Base-by-base conservation (phyloP, 176 grass and related monocot genomes). In the Eleusine coracana region DNA sequence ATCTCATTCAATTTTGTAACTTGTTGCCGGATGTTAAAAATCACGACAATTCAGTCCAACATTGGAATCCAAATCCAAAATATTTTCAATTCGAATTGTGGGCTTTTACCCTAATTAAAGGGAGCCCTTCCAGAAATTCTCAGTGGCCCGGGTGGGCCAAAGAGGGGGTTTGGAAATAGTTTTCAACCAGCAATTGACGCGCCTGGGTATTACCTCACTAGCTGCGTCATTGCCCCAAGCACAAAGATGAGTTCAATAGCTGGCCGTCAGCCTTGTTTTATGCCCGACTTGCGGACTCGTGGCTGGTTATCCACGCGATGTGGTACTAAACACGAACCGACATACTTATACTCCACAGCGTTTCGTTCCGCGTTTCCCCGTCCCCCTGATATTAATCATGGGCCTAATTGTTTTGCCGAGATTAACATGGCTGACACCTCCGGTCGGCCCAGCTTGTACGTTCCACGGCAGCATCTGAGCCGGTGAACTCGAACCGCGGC, bases 121-220 rank as follows among this genome's bases (percentile, higher is more conserved):
- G 64, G 64, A 79, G 56, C 70, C 82, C 71, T 75, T 83, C n/a
- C 46, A 84, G 64, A 69, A 84, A 84, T 84, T 76, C 82, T 84
- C 82, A 2, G 3, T 3, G 36, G 37, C 59, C 73, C 48, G 0
- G 3, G 1, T 17, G 63, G 77, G 82, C 88, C 91, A 68, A 80
- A 52, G 91, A 93, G 92, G 82, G 87, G 91, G 84, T 93, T 93
- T 93, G 91, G 84, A 90, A 93, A 93, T 93, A 93, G 82, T 84
- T 73, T 83, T 64, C 91, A 96, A 96, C 94, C 91, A 96, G 94
- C 91, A 93, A 93, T 96, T 93, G 88, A 93, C 88, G 91, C 91
- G 88, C 92, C 85, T 91, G 82, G 89, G 85, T 88, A 88, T 85
- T 0, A 91, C 89, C 90, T 92, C 89, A 91, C 91, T 88, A 93